Percentiles rank a stretch among this genome's conserved stretches.
phyloP scores from a whole-genome alignment of 169 alveolate species.

The Sarcocystis neurona region DNA sequence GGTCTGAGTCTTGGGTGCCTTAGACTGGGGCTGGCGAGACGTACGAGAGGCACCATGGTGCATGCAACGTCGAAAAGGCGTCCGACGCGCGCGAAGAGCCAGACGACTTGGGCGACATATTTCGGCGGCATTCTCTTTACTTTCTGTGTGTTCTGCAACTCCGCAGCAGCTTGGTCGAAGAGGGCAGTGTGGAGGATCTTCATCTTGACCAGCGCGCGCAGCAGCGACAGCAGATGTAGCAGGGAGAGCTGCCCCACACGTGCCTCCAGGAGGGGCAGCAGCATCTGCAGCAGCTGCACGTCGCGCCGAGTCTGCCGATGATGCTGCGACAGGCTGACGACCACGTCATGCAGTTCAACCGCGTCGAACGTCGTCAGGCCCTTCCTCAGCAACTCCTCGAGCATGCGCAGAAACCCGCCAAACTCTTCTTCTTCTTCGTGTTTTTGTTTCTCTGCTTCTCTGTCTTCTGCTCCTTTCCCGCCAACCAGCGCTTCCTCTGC shows the following conservation, averaged over 20 bases:
- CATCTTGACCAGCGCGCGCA: constrained; percentile 24
- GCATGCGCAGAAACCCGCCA: background rate
- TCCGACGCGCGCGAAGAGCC: constrained; percentile 35
- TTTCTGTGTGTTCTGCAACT: background rate
- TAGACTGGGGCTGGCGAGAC: background rate
- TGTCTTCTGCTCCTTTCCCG: too few species aligned
- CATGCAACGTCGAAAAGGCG: constrained; percentile 19
- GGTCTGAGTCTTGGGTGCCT: background rate
- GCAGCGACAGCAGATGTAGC: constrained; percentile 26
- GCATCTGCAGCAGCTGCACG: constrained; percentile 9
- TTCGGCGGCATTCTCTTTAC: constrained; percentile 37
- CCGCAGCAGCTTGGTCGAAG: background rate
- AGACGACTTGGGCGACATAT: constrained; percentile 30
- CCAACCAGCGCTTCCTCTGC: too few species aligned
- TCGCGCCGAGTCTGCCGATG: constrained; percentile 34
- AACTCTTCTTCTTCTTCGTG: too few species aligned
- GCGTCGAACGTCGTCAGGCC: constrained; percentile 19
- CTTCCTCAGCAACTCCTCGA: background rate
- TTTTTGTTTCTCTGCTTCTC: too few species aligned
- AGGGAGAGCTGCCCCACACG: background rate
- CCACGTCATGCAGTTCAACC: constrained; percentile 40
- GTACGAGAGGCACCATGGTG: constrained; percentile 35
- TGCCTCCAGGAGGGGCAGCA: constrained; percentile 23
- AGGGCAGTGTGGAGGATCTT: background rate
- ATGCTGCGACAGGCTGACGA: constrained; percentile 15